A percentile compares a stretch with the other conserved stretches of the same genome.
These are phyloP conservation scores for Botryotinia calthae DNA, from an alignment of 2,329 filamentous ascomycete genomes.

Conservation along the genomic window DNA sequence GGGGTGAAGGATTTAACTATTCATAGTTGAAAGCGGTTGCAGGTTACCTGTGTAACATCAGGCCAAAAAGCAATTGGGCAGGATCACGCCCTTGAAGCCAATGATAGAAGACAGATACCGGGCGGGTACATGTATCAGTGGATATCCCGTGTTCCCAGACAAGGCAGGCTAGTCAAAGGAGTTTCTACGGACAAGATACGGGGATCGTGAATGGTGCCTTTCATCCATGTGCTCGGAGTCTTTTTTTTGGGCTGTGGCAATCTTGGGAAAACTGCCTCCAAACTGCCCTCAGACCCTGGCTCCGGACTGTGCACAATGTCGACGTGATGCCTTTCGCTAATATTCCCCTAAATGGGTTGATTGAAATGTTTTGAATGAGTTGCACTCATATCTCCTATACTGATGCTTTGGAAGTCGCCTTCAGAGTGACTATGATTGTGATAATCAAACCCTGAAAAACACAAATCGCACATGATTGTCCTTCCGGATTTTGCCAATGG, in stretches of 20 bases:
- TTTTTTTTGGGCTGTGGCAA: not conserved
- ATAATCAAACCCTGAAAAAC: not conserved
- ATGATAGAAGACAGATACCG: not conserved
- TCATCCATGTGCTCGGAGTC: not conserved
- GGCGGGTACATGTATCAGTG: not conserved
- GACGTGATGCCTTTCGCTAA: not conserved
- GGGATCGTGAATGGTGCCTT: not conserved
- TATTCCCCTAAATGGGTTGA: not conserved
- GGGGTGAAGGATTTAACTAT: not conserved
- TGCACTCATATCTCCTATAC: not conserved
- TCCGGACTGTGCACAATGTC: not conserved
- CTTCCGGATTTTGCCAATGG: not conserved
- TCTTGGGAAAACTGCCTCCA: not conserved
- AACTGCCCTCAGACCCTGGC: not conserved
- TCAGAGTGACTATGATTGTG: not conserved
- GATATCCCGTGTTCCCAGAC: not conserved
- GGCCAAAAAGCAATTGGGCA: not conserved
- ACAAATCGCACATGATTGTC: not conserved
- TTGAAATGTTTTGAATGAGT: not conserved
- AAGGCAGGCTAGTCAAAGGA: not conserved
- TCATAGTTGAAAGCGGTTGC: conserved; percentile 3
- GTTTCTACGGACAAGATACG: not conserved
- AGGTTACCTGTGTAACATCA: conserved; percentile 8
- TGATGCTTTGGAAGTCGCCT: not conserved
- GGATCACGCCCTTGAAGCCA: not conserved